Base-by-base conservation (phyloP, 2,329 filamentous ascomycete species). In the Aureobasidium subglaciale region DNA sequence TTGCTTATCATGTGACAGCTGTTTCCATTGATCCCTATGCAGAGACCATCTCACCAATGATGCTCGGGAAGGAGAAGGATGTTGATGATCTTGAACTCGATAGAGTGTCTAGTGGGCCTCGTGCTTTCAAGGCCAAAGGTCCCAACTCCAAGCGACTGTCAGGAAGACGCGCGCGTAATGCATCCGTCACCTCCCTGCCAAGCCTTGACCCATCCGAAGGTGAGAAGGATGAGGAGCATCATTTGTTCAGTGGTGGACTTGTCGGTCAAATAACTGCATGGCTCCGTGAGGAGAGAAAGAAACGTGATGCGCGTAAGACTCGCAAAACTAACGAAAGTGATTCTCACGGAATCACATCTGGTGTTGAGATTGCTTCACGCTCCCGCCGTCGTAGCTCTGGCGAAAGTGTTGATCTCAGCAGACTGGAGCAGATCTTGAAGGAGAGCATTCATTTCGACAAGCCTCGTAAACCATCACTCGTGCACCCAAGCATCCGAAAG, bases 261-360 rank as follows among this genome's bases (percentile, higher is more conserved):
- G 72, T 93, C 25, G 78, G 84, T 18, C 88, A 95, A 66, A 84
- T 96, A 13, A 79, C 82, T 24, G 83, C 88, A 61, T 97, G 92
- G 92, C 74, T 96, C 35, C 83, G 91, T 63, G 81, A 85, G 48
- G 90, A 96, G 71, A 87, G 85, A 65, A 72, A 77, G 29, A 88
- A 86, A 68, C 83, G 83, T 63, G 78, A 79, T 35, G 71, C 76
- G 9, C 77, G 78, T 49, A 82, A 78, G 65, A 75, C 69, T 62
- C 57, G 35, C 61, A 63, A 58, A 55, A 62, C 69, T 59, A 48
- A 60, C 9, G 32, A 57, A 22, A 30, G 40, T 54, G 16, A 63
- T 37, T 35, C 30, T 22, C 45, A 48, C 25, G 45, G 50, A n/a
- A 49, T n/a, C n/a, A n/a, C n/a, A n/a, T n/a, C n/a, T n/a, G n/a